phyloP scores from a whole-genome alignment of 2,329 filamentous ascomycete genomes.

The Pochonia chlamydosporia region DNA sequence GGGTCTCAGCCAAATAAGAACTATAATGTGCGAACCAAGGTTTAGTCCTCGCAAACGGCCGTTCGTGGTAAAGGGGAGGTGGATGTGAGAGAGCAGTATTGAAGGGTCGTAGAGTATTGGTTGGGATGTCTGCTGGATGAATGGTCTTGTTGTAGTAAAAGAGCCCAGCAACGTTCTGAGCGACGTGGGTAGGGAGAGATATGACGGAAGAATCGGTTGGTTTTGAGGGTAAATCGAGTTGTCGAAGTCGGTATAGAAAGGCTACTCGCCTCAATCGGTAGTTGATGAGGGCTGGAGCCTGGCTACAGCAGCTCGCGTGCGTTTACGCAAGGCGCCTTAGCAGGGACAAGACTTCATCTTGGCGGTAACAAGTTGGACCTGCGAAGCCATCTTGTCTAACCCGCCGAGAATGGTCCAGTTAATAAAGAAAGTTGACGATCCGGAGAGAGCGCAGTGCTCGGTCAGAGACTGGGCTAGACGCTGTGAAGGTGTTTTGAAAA shows the following conservation, averaged over 20 bases:
- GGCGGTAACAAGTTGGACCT: constrained; percentile 14
- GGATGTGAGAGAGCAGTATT: no score
- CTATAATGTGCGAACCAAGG: no score
- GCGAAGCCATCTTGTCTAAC: constrained; percentile 16
- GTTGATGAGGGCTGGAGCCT: constrained; percentile 7
- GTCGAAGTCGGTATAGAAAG: background rate
- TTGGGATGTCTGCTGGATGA: no score
- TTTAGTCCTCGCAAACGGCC: no score
- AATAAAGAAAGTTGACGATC: background rate
- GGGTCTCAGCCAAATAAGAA: no score
- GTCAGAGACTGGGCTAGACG: constrained; percentile 8
- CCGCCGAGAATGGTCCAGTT: background rate
- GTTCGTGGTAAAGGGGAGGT: background rate
- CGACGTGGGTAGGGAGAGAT: background rate
- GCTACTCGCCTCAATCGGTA: background rate
- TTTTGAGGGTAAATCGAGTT: background rate
- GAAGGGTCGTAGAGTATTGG: no score
- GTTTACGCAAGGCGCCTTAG: constrained; percentile 10
- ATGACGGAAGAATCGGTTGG: background rate
- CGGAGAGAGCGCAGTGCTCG: constrained; percentile 1
- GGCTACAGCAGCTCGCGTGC: constrained; percentile 3
- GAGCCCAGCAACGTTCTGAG: no score
- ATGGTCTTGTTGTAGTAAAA: no score
- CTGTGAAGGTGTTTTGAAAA: constrained; percentile 7
- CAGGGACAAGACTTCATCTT: constrained; percentile 13